Percentiles rank a stretch among this genome's conserved stretches.
phyloP scores from a whole-genome alignment of 2,329 filamentous ascomycete species.

The Gliomastix tumulicola region DNA sequence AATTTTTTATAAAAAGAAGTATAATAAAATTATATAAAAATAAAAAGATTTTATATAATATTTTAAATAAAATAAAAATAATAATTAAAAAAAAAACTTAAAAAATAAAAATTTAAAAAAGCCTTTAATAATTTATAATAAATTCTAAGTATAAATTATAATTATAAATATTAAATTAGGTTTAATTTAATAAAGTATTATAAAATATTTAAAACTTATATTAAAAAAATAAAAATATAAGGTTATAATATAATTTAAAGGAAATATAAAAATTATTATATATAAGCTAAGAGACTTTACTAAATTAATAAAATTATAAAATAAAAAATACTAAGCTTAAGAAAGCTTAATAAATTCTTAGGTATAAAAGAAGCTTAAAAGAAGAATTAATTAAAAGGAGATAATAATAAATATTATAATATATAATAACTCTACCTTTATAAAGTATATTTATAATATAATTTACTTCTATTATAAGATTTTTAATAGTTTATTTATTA shows the following conservation, averaged over 20 bases:
- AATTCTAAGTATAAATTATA: too few relatives aligned
- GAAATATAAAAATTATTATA: background rate
- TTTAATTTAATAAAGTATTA: background rate
- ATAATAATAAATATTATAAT: background rate
- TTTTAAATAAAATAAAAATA: background rate
- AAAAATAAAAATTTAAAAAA: background rate
- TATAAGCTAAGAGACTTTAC: conserved; percentile 1
- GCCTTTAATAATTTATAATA: background rate
- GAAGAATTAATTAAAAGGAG: background rate
- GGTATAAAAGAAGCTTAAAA: background rate
- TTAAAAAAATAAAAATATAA: background rate
- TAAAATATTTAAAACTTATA: too few relatives aligned
- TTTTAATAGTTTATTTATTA: background rate
- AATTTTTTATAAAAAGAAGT: background rate
- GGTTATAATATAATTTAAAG: background rate
- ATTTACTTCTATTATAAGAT: conserved; percentile 1
- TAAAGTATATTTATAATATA: conserved; percentile 1
- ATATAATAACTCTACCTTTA: background rate
- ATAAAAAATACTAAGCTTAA: conserved; percentile 2
- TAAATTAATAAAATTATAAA: conserved; percentile 2
- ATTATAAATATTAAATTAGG: background rate
- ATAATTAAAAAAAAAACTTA: background rate
- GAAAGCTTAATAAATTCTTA: conserved; percentile 3
- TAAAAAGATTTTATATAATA: background rate
- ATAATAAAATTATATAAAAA: background rate